These are phyloP conservation scores for Tremella fuciformis DNA, from an alignment of 768 basidiomycete species.

Conservation along the genomic window DNA sequence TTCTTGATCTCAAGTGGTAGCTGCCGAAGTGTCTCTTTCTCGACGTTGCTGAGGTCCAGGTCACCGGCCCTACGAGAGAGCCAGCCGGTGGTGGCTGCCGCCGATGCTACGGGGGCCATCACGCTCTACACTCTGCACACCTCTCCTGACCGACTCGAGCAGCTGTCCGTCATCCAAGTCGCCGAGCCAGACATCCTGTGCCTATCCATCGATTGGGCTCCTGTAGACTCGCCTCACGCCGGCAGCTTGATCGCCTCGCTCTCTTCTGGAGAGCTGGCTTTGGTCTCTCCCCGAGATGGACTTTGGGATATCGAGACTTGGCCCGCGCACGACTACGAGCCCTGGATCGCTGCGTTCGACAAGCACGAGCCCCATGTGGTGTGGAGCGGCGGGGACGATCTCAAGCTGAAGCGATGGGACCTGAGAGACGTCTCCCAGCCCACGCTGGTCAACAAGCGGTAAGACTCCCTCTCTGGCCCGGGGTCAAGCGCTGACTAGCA, in stretches of 20 bases:
- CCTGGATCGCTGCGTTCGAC: slow-evolving; percentile 91
- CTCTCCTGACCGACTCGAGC: slow-evolving; percentile 23
- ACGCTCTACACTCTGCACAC: slow-evolving; percentile 61
- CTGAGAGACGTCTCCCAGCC: slow-evolving; percentile 65
- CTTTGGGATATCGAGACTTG: slow-evolving; percentile 58
- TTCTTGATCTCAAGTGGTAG: slow-evolving; percentile 96
- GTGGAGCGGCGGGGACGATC: slow-evolving; percentile 93
- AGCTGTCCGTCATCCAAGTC: slow-evolving; percentile 30
- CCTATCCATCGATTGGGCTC: slow-evolving; percentile 91
- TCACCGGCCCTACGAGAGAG: slow-evolving; percentile 15
- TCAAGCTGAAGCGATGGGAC: slow-evolving; percentile 89
- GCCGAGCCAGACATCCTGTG: slow-evolving; percentile 65
- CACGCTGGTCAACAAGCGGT: slow-evolving; percentile 64
- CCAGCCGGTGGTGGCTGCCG: slow-evolving; percentile 61
- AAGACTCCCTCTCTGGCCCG: not conserved
- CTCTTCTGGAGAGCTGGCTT: slow-evolving; percentile 72
- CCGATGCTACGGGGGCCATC: slow-evolving; percentile 79
- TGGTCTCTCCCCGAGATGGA: slow-evolving; percentile 56
- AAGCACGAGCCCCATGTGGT: slow-evolving; percentile 75
- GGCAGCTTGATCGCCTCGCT: slow-evolving; percentile 69
- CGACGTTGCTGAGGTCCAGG: not conserved
- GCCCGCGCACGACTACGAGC: slow-evolving; percentile 88
- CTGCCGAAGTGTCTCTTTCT: not conserved
- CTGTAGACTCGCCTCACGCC: not conserved
- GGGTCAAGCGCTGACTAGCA: slow-evolving; percentile 43